Conservation (phyloP, 345 rosid genomes). For the Toxicodendron radicans region DNA sequence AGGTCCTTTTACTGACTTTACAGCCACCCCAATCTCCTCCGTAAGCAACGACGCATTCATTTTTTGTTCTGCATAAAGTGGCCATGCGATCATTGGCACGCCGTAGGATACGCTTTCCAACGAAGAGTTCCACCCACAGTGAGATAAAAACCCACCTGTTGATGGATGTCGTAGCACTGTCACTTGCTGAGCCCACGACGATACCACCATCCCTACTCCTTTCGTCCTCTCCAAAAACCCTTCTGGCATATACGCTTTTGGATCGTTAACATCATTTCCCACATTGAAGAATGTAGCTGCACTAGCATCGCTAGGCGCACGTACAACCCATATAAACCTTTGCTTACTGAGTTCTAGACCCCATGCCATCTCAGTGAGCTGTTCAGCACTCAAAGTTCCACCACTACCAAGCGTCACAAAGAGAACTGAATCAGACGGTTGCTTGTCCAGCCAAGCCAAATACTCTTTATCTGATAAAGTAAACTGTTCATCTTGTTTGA, state of each 20-base stretch:
- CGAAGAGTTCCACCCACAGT: conserved; percentile 56
- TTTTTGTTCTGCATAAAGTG: conserved; percentile 50
- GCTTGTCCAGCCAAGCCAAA: conserved; percentile 39
- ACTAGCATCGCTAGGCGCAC: conserved; percentile 27
- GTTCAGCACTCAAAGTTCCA: conserved; percentile 36
- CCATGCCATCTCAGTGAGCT: conserved; percentile 41
- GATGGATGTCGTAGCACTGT: conserved; percentile 40
- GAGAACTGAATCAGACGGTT: conserved; percentile 39
- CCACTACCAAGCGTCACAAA: conserved; percentile 47
- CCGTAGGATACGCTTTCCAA: conserved; percentile 42
- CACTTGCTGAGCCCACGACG: conserved; percentile 41
- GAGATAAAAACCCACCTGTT: conserved; percentile 45
- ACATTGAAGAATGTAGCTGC: conserved; percentile 22
- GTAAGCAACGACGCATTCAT: conserved; percentile 39
- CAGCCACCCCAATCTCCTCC: conserved; percentile 43
- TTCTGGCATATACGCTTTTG: conserved; percentile 32
- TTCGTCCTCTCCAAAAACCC: conserved; percentile 39
- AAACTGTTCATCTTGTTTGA: conserved; percentile 13
- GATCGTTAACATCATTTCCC: conserved; percentile 28
- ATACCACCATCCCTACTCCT: conserved; percentile 29
- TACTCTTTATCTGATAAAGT: not conserved
- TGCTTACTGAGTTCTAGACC: conserved; percentile 46
- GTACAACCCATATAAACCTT: conserved; percentile 46
- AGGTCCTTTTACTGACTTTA: conserved; percentile 9
- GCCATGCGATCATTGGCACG: conserved; percentile 53